A percentile compares a stretch with the other conserved stretches of the same genome.
These are phyloP conservation scores for Ceratobasidium sp. DNA, from an alignment of 1,284 basidiomycete genomes.

Conservation along the genomic window DNA sequence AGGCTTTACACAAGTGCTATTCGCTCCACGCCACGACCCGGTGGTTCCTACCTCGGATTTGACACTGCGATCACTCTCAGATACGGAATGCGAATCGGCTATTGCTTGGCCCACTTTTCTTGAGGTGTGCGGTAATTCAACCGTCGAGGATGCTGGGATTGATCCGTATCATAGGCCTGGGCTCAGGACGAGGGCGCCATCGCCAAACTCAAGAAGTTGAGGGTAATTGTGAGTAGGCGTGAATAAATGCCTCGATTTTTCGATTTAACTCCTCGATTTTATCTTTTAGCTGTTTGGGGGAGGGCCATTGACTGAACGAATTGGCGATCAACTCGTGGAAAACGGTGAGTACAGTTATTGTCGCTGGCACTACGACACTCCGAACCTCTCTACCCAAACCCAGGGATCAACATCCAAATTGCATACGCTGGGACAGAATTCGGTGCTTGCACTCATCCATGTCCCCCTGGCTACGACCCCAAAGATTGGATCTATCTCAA, in stretches of 20 bases:
- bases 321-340: conserved; percentile 11
- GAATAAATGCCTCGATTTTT: background rate
- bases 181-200: conserved; percentile 37
- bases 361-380: background rate
- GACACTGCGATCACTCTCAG: conserved; percentile 31
- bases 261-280: background rate
- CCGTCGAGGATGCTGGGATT: background rate
- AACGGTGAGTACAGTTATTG: conserved; percentile 12
- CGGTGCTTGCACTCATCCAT: background rate
- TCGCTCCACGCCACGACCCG: conserved; percentile 38
- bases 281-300: conserved; percentile 40
- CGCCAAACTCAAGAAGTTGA: conserved; percentile 36
- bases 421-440: conserved; percentile 23
- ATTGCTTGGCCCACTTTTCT: conserved; percentile 45
- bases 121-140: conserved; percentile 37
- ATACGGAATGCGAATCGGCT: background rate
- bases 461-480: background rate
- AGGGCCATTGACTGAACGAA: conserved; percentile 10
- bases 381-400: background rate
- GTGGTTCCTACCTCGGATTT: conserved; percentile 44
- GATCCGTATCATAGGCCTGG: conserved; percentile 40
- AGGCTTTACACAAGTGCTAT: conserved; percentile 40
- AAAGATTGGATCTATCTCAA: conserved; percentile 43
- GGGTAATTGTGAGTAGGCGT: conserved; percentile 41
- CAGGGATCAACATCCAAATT: conserved; percentile 8